These are phyloP conservation scores for Penstemon eatonii DNA, from an alignment of 257 asterid species.

Conservation along the genomic window DNA sequence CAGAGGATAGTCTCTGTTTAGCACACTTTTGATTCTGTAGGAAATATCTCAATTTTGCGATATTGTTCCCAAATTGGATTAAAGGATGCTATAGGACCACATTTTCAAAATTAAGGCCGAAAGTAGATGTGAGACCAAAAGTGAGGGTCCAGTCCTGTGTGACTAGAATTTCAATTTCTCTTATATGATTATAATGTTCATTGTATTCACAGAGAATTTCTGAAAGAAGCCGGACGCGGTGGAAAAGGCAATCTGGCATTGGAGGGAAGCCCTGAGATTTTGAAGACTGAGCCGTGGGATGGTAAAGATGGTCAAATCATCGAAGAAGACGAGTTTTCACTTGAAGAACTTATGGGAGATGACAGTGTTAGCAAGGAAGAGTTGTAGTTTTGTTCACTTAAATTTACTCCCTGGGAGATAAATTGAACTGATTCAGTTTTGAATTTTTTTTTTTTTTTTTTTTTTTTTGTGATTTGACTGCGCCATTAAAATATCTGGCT, in stretches of 20 bases:
- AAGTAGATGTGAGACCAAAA: too few relatives aligned
- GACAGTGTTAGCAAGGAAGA: slow-evolving; percentile 56
- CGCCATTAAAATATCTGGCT: slow-evolving; percentile 16
- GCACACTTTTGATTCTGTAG: too few relatives aligned
- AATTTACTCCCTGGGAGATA: slow-evolving; percentile 21
- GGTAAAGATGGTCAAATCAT: slow-evolving; percentile 86
- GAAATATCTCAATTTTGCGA: too few relatives aligned
- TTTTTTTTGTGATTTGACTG: slow-evolving; percentile 22
- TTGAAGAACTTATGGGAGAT: slow-evolving; percentile 91
- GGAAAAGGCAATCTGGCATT: slow-evolving; percentile 82
- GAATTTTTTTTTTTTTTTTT: slow-evolving; percentile 27
- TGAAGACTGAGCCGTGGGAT: slow-evolving; percentile 78
- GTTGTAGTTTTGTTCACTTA: slow-evolving; percentile 33
- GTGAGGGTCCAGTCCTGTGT: too few relatives aligned
- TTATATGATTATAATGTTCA: neutral
- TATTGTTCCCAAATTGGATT: too few relatives aligned
- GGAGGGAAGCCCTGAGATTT: slow-evolving; percentile 52
- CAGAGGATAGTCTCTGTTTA: too few relatives aligned
- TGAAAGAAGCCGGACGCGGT: slow-evolving; percentile 82
- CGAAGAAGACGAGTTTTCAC: slow-evolving; percentile 95
- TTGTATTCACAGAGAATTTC: slow-evolving; percentile 62
- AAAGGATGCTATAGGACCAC: too few relatives aligned
- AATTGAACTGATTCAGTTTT: slow-evolving; percentile 39
- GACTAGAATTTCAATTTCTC: too few relatives aligned
- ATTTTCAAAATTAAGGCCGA: too few relatives aligned